Evolutionary conservation across 768 basidiomycete genomes (phyloP).

Genomic region (Daedaleopsis nitida): DNA sequence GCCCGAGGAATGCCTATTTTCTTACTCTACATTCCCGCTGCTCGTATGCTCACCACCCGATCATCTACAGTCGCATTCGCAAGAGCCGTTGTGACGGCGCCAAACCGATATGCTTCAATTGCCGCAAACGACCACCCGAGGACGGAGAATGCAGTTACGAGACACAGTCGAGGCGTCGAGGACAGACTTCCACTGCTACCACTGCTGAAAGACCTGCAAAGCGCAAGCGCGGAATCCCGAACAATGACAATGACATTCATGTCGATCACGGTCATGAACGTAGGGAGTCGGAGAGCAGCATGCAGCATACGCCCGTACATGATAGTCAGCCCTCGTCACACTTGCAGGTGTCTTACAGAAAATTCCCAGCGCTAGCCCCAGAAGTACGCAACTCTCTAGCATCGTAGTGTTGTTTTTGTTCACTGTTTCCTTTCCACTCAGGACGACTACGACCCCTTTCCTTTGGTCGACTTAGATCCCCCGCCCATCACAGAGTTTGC

Average conservation of each 20-base stretch:
- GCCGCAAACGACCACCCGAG: constrained; percentile 15
- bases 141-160: constrained; percentile 14
- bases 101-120: constrained; percentile 14
- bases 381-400: constrained; percentile 50
- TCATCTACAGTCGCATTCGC: not conserved
- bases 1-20: too few relatives aligned
- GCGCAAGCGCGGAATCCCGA: not conserved
- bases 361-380: constrained; percentile 54
- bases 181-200: constrained; percentile 8
- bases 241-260: not conserved
- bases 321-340: constrained; percentile 63
- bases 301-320: constrained; percentile 72
- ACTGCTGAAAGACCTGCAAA: not conserved
- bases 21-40: too few relatives aligned
- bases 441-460: constrained; percentile 16
- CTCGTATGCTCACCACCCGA: not conserved
- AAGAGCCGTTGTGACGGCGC: constrained; percentile 17
- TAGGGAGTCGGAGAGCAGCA: not conserved
- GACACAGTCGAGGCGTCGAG: constrained; percentile 12
- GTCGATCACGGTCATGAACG: not conserved
- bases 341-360: constrained; percentile 34
- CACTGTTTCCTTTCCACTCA: not conserved
- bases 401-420: not conserved
- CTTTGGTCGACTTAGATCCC: not conserved
- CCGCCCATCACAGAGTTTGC: not conserved